Base-by-base conservation (phyloP, 164 flowering plant species). In the Brasenia schreberi region DNA sequence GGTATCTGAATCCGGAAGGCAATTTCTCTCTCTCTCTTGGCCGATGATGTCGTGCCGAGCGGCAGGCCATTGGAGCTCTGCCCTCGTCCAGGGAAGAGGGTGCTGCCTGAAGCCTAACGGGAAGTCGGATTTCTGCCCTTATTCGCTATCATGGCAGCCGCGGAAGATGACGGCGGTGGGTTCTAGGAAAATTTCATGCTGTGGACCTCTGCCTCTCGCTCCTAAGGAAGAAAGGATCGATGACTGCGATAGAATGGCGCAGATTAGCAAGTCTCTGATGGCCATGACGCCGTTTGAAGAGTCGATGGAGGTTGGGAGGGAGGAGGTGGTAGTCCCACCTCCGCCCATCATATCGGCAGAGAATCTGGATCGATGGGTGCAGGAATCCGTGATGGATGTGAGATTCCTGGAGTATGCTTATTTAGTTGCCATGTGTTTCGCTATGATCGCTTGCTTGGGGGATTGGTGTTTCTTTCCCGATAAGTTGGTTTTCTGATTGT, bases 361-460 rank as follows among this genome's bases (percentile, higher is more conserved):
- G 19, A 68, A 65, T 61, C 69, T 78, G 6, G 79, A 75, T 61
- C 64, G 67, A 10, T 78, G 78, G 81, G 49, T 78, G 65, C 64
- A 12, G 3, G 59, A 67, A 49, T 78, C 79, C 33, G 73, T 73
- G 19, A 44, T 49, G 0, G 78, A 78, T 78, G 80, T 77, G 56
- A 49, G 56, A 17, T 19, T 43, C 23, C 9, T 23, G 18, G 4
- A 5, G 6, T 18, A 49, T 64, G 19, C 10, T 64, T 64, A 3
- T 42, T 2, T 42, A 7, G 17, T 43, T 64, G 6, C 9, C 18
- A 33, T 33, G 39, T 33, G 39, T 56, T 56, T 56, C 14, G n/a
- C 59, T 12, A 56, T 56, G 17, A 56, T 56, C n/a, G 17, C 17
- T 23, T 33, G 39, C 39, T 33, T 14, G 16, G 56, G 56, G 16